Base-by-base conservation (phyloP, 2,329 filamentous ascomycete genomes). In the Ceratocystis alfenasii region DNA sequence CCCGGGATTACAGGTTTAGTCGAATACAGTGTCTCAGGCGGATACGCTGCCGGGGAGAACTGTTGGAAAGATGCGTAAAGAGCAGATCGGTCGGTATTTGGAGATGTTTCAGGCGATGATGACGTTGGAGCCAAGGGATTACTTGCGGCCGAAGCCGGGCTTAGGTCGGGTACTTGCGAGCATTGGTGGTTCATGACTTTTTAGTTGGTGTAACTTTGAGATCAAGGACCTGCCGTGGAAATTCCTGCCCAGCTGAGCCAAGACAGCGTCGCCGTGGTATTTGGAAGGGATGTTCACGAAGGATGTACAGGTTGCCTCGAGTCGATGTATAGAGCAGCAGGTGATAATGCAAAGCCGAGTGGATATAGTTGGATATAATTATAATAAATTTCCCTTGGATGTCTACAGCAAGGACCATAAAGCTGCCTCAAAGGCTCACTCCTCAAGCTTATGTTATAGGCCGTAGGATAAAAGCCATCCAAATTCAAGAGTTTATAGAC, bases 181-280 rank as follows among this genome's bases (percentile, higher is more conserved):
- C 41, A 67, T 25, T 55, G 57, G 22, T 36, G 66, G 55, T 67
- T 67, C 66, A 67, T 67, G 44, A 45, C 28, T 61, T 28, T 5
- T 48, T 12, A 41, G 17, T 46, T 3, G 28, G 33, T 62, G 17
- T n/a, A 59, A 20, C 53, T 36, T 17, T 30, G 17, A n/a, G 25
- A 6, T 2, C 17, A 30, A 53, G 7, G 20, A 10, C 28, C 12
- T 12, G 28, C 15, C 1, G 53, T 7, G 3, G 20, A 25, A 25
- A 20, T 12, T 30, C 33, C 8, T 59, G 22, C 12, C 28, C 3
- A 36, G 28, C 28, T 30, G 28, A 17, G 28, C 28, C 28, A 33
- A n/a, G 28, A 59, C 28, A 59, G 53, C 53, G 53, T 30, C 53
- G 15, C 53, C 20, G 48, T 53, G 15, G 17, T 33, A 17, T n/a